phyloP scores from a whole-genome alignment of 2,329 filamentous ascomycete genomes.

The Pseudocercospora pini-densiflorae region DNA sequence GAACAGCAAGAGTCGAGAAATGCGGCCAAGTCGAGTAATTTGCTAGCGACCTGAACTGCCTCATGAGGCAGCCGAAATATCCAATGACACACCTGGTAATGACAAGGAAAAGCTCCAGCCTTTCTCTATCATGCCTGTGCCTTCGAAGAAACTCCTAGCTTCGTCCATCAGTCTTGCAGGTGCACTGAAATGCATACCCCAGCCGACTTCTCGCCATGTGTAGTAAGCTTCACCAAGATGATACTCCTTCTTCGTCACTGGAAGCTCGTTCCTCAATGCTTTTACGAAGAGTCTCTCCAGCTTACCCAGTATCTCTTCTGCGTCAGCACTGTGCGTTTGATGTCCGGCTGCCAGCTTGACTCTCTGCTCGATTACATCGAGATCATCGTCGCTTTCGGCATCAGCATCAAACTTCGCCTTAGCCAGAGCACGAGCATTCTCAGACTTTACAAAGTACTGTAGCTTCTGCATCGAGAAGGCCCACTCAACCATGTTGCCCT shows the following conservation, averaged over 20 bases:
- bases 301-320: constrained; percentile 42
- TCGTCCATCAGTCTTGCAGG: constrained; percentile 41
- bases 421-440: constrained; percentile 35
- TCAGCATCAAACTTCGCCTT: constrained; percentile 26
- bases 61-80: not conserved
- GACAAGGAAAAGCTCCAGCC: constrained; percentile 3
- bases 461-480: constrained; percentile 44
- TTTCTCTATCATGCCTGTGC: not conserved
- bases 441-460: constrained; percentile 39
- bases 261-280: constrained; percentile 42
- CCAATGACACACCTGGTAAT: not conserved
- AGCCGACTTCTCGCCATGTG: constrained; percentile 42
- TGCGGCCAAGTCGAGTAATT: not conserved
- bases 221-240: constrained; percentile 42
- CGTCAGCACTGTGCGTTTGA: constrained; percentile 44
- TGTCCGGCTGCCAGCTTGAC: constrained; percentile 42
- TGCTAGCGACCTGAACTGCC: not conserved
- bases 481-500: constrained; percentile 47
- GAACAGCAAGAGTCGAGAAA: no score
- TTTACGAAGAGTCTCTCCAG: constrained; percentile 41
- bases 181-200: constrained; percentile 42
- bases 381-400: constrained; percentile 28
- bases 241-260: constrained; percentile 37
- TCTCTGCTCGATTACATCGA: constrained; percentile 28
- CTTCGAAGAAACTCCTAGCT: constrained; percentile 37